phyloP scores from a whole-genome alignment of 148 eudicot species.

The Rhododendron mucronatum region DNA sequence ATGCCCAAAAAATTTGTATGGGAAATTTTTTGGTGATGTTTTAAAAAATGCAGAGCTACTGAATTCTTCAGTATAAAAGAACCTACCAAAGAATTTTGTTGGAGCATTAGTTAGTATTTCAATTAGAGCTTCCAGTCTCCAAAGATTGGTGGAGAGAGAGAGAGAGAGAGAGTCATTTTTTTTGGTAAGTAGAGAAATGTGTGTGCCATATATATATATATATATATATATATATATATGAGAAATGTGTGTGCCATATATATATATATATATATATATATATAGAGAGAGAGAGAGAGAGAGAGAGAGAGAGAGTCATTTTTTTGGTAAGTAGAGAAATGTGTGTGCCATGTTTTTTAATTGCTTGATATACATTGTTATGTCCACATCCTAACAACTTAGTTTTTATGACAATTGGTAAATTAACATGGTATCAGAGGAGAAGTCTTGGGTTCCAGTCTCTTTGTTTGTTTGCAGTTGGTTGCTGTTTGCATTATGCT shows the following conservation, averaged over 20 bases:
- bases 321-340: not conserved
- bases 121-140: not conserved
- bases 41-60: not conserved
- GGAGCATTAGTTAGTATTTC: not conserved
- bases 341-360: not conserved
- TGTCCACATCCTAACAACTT: not conserved
- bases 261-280: no score
- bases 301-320: no score
- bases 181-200: no score
- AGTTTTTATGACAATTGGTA: not conserved
- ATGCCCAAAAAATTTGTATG: not conserved
- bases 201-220: no score
- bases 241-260: no score
- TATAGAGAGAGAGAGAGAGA: no score
- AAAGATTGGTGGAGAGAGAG: not conserved
- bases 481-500: not conserved
- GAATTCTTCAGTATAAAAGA: not conserved
- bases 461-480: not conserved
- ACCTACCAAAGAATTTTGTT: not conserved
- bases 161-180: not conserved
- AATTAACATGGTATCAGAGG: not conserved
- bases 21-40: not conserved
- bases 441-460: not conserved
- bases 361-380: no score
- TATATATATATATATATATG: no score